phyloP scores from a whole-genome alignment of 148 eudicot species.

The Camellia lanceoleosa region DNA sequence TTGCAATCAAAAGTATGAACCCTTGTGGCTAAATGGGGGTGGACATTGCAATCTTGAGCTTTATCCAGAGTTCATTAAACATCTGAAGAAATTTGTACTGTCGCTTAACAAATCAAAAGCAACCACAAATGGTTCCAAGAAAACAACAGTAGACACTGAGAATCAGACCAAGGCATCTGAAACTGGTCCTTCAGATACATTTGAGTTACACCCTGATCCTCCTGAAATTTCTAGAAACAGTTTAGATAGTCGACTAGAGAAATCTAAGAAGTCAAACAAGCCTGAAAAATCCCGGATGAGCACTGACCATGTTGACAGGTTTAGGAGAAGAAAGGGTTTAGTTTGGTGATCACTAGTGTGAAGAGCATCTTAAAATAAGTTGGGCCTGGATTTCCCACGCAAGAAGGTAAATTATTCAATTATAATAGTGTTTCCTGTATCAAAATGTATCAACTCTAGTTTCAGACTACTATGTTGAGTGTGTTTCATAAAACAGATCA shows the following conservation, averaged over 20 bases:
- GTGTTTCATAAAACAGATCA: neutral
- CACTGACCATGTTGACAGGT: slow-evolving; percentile 71
- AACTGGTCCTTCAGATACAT: slow-evolving; percentile 36
- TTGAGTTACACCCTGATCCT: slow-evolving; percentile 42
- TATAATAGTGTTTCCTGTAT: neutral
- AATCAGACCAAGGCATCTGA: slow-evolving; percentile 36
- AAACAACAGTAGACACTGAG: slow-evolving; percentile 41
- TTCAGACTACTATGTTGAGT: neutral
- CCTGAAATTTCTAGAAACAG: slow-evolving; percentile 83
- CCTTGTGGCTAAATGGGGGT: slow-evolving; percentile 90
- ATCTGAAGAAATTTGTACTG: slow-evolving; percentile 74
- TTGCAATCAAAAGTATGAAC: slow-evolving; percentile 79
- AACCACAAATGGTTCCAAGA: slow-evolving; percentile 32
- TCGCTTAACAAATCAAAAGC: slow-evolving; percentile 57
- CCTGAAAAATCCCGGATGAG: slow-evolving; percentile 85
- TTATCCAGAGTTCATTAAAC: slow-evolving; percentile 80
- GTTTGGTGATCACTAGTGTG: slow-evolving; percentile 55
- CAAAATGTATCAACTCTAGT: slow-evolving; percentile 15
- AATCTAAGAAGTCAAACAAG: slow-evolving; percentile 66
- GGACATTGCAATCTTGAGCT: slow-evolving; percentile 96
- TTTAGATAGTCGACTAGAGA: slow-evolving; percentile 84
- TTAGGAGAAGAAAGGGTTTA: slow-evolving; percentile 62
- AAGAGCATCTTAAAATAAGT: neutral
- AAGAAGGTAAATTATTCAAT: slow-evolving; percentile 20
- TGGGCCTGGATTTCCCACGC: neutral